Base-by-base conservation (phyloP, 768 basidiomycete genomes). In the Kwoniella sp. region DNA sequence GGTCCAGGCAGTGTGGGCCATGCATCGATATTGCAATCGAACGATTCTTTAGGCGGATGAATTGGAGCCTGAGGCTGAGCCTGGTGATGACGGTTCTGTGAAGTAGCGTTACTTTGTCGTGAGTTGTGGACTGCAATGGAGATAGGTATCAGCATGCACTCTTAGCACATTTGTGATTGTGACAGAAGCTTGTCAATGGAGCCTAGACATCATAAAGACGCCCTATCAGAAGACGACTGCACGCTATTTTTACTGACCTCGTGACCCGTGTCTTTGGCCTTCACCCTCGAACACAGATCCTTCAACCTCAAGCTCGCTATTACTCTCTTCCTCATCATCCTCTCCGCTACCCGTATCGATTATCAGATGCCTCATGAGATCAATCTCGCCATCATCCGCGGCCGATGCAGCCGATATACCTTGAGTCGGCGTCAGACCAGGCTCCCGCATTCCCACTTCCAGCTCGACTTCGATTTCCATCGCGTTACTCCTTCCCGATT, bases 11-110 rank as follows among this genome's bases (percentile, higher is more conserved):
- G 17, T 8, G 47, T 54, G 2, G 63, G 63, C 57, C 56, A 65
- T 13, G 54, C 51, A 49, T 64, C 55, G 24, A 64, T 26, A 33
- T 64, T 36, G 7, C 33, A 48, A 36, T 64, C 49, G 24, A 64
- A 58, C 19, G 53, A 36, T 46, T 64, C 62, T 30, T 57, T 58
- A 21, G 62, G 55, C 27, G 62, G 29, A 36, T 44, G 12, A 21
- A 26, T 13, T 47, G 22, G 29, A 33, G 25, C 24, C 17, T 49
- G 40, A 19, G 40, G 17, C 8, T 44, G 40, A 9, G 40, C 3
- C 17, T 3, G 10, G 17, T 6, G 3, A 3, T 19, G 40, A 44
- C 17, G 40, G 3, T 4, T 9, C 10, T 19, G 40, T 6, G 40
- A 9, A 19, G 17, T 13, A 13, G 33, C 6, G 13, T 33, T 13